phyloP scores from a whole-genome alignment of 2,329 filamentous ascomycete species.

The Dryadomyces quercus-mongolicae region DNA sequence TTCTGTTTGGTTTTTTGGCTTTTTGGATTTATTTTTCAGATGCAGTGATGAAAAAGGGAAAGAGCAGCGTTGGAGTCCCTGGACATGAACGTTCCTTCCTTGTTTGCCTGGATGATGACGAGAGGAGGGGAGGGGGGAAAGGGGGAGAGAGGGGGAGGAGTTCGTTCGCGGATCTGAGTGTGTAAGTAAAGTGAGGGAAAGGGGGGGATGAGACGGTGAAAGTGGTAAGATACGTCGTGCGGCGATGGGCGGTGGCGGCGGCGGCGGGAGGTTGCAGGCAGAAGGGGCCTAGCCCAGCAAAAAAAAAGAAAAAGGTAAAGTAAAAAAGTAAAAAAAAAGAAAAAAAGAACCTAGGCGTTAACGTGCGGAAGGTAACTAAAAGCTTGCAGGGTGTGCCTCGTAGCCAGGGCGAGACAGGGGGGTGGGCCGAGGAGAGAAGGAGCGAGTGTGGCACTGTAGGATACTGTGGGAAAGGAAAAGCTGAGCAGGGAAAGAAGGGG shows the following conservation, averaged over 20 bases:
- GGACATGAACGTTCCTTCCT: background rate
- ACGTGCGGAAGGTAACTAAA: slow-evolving; percentile 8
- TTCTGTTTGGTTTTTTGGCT: background rate
- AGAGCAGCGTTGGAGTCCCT: background rate
- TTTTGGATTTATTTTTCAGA: background rate
- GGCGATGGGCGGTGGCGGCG: slow-evolving; percentile 6
- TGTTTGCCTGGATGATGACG: background rate
- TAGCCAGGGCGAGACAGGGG: slow-evolving; percentile 4
- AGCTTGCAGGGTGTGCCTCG: slow-evolving; percentile 2
- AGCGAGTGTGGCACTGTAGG: background rate
- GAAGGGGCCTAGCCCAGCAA: slow-evolving; percentile 1
- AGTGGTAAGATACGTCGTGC: slow-evolving; percentile 5
- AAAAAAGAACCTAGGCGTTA: slow-evolving; percentile 3
- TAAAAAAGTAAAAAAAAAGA: slow-evolving; percentile 3
- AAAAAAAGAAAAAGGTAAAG: background rate
- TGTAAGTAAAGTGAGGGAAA: background rate
- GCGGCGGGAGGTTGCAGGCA: slow-evolving; percentile 7
- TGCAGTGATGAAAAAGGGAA: background rate
- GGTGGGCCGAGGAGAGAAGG: slow-evolving; percentile 1
- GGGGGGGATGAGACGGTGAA: slow-evolving; percentile 5
- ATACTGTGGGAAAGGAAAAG: background rate
- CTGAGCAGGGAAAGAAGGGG: slow-evolving; percentile 7
- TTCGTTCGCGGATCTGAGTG: background rate
- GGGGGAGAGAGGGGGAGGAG: background rate
- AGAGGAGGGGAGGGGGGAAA: background rate